Evolutionary conservation across 2,329 filamentous ascomycete species (phyloP).

Genomic region (Xylariaceae sp.): DNA sequence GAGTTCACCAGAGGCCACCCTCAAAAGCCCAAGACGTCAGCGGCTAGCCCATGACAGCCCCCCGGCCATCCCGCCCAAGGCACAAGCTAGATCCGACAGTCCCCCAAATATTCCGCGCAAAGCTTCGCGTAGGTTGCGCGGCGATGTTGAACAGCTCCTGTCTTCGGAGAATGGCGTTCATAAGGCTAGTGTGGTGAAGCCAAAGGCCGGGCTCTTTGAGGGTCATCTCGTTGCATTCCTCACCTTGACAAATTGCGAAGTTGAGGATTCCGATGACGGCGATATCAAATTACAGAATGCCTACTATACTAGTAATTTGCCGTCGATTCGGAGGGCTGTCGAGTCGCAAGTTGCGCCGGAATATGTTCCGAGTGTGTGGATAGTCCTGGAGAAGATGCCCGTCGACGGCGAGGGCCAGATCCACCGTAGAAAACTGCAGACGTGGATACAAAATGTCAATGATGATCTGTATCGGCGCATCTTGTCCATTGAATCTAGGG

Average conservation of each 20-base stretch:
- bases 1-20: constrained; percentile 24
- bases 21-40: constrained; percentile 18
- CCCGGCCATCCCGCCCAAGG: constrained; percentile 34
- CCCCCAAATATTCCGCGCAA: constrained; percentile 25
- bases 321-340: constrained; percentile 46
- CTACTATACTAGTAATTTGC: constrained; percentile 50
- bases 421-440: constrained; percentile 54
- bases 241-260: constrained; percentile 44
- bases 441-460: constrained; percentile 61
- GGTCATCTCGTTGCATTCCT: constrained; percentile 56
- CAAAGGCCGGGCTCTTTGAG: constrained; percentile 57
- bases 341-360: constrained; percentile 45
- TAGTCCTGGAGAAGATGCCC: constrained; percentile 54
- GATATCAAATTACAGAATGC: constrained; percentile 49
- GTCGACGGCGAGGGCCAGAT: constrained; percentile 46
- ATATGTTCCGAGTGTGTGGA: constrained; percentile 54
- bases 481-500: constrained; percentile 49
- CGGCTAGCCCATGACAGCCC: constrained; percentile 22
- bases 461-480: constrained; percentile 53
- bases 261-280: constrained; percentile 36
- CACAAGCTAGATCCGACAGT: constrained; percentile 16
- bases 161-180: constrained; percentile 48
- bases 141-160: constrained; percentile 48
- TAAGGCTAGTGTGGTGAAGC: constrained; percentile 51
- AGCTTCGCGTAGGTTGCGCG: constrained; percentile 34